Percentiles rank a stretch among this genome's conserved stretches.
Evolutionary conservation across 1,284 basidiomycete species (phyloP).

Genomic region (Cutaneotrichosporon cavernicola): DNA sequence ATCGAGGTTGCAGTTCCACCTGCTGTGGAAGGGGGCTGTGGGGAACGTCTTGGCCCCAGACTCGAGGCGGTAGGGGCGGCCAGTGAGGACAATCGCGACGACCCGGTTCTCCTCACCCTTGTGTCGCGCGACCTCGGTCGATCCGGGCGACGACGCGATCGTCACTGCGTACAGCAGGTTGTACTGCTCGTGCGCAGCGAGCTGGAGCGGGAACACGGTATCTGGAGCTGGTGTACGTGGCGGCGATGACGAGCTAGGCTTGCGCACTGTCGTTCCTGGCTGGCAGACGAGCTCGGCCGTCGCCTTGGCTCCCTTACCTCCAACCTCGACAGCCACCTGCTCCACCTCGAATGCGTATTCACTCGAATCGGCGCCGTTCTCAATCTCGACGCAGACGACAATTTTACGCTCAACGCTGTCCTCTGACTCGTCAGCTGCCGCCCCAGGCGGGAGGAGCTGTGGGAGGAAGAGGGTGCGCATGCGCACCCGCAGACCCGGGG

Average conservation of each 20-base stretch:
- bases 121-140: constrained; percentile 4
- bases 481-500: constrained; percentile 76
- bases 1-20: constrained; percentile 85
- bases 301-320: constrained; percentile 70
- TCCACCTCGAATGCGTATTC: constrained; percentile 68
- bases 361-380: constrained; percentile 56
- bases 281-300: constrained; percentile 55
- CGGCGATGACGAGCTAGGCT: background rate
- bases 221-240: background rate
- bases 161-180: constrained; percentile 82
- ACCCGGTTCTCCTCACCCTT: constrained; percentile 64
- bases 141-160: constrained; percentile 32
- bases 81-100: constrained; percentile 73
- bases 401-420: constrained; percentile 77
- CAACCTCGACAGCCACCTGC: constrained; percentile 67
- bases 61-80: constrained; percentile 58
- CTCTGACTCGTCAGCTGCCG: constrained; percentile 58
- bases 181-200: constrained; percentile 71
- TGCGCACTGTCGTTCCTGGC: constrained; percentile 40
- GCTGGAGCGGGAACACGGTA: constrained; percentile 63
- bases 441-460: constrained; percentile 61
- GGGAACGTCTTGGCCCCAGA: constrained; percentile 50
- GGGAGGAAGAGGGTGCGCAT: constrained; percentile 87
- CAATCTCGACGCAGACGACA: constrained; percentile 79
- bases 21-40: constrained; percentile 69